Percentiles rank a stretch among this genome's conserved stretches.
phyloP scores from a whole-genome alignment of 345 rosid genomes.

The Kandelia obovata region DNA sequence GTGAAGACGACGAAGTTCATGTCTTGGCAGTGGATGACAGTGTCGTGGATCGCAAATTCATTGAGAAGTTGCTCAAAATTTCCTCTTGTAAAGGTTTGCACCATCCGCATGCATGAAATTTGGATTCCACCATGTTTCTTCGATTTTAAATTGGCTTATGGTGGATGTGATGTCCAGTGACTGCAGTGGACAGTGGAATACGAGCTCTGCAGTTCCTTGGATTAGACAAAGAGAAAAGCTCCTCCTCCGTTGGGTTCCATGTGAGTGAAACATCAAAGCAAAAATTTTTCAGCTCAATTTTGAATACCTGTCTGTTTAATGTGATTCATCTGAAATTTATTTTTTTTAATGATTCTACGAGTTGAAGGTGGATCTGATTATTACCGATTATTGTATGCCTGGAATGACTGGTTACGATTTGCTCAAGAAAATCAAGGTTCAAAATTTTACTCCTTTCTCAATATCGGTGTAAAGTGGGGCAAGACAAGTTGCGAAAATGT shows the following conservation, averaged over 20 bases:
- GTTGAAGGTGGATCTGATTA: constrained; percentile 82
- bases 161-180: constrained; percentile 41
- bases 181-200: constrained; percentile 85
- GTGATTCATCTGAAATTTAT: neutral
- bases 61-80: constrained; percentile 73
- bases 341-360: constrained; percentile 31
- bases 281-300: neutral
- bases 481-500: too few species aligned
- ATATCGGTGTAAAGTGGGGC: neutral
- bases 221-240: constrained; percentile 53
- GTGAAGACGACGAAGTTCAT: constrained; percentile 51
- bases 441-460: neutral
- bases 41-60: constrained; percentile 76
- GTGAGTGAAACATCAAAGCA: constrained; percentile 27
- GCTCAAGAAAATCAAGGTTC: constrained; percentile 91
- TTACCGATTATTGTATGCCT: constrained; percentile 98
- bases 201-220: constrained; percentile 86
- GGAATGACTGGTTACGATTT: constrained; percentile 98
- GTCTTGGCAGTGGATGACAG: constrained; percentile 95
- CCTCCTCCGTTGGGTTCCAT: constrained; percentile 29
- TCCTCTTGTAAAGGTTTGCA: constrained; percentile 74
- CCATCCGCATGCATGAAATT: neutral
- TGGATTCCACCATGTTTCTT: neutral
- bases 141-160: too few species aligned
- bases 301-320: neutral